Evolutionary conservation across 352 stramenopile genomes (phyloP).

Genomic region (Globisporangium splendens): DNA sequence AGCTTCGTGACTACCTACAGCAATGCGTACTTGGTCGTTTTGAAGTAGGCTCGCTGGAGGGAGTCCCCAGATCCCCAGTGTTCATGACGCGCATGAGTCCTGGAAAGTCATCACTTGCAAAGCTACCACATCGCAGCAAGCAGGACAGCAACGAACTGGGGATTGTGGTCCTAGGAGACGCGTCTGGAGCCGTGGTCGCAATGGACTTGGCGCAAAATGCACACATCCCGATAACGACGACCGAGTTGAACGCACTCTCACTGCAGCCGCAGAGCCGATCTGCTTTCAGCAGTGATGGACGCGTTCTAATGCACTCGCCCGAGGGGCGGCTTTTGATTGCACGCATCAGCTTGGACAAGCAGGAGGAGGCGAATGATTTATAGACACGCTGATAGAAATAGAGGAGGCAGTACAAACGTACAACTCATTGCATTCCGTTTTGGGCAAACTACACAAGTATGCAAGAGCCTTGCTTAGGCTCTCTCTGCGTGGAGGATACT

Average conservation of each 20-base stretch:
- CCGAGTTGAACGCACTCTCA: neutral
- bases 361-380: no score
- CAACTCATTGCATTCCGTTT: no score
- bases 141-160: conserved; percentile 1
- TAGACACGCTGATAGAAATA: no score
- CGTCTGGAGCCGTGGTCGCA: conserved; percentile 17
- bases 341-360: no score
- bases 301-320: conserved; percentile 1
- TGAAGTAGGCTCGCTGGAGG: conserved; percentile 9
- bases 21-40: conserved; percentile 23
- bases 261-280: neutral
- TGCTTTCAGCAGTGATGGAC: neutral
- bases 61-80: neutral
- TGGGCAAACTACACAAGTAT: no score
- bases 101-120: conserved; percentile 1
- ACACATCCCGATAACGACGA: conserved; percentile 18
- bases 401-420: no score
- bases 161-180: conserved; percentile 23
- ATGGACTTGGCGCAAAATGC: conserved; percentile 19
- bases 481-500: neutral
- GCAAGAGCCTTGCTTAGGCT: no score
- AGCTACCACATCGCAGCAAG: neutral
- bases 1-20: conserved; percentile 37
- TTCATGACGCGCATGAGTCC: conserved; percentile 1
- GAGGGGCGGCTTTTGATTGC: no score